Base-by-base conservation (phyloP, 306 rosid genomes). In the Lathyrus sativus region DNA sequence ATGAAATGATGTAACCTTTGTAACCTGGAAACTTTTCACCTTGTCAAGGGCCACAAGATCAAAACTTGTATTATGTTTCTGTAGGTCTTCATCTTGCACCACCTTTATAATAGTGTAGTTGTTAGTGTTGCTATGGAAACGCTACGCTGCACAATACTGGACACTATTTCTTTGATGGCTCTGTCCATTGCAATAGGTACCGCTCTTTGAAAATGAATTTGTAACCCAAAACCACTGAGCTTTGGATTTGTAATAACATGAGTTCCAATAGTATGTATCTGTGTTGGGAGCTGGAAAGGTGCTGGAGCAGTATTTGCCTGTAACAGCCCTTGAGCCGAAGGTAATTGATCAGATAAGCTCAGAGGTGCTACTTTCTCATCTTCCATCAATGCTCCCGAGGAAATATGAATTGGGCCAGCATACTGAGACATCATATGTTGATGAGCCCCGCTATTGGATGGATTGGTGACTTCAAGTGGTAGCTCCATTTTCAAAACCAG, bases 121-220 rank as follows among this genome's bases (percentile, higher is more conserved):
- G 99, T 95, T 78, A 91, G 97, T 48, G 99, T 88, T 35, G 97
- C 99, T 74, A 95, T 95, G 68, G 99, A 95, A 70, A 95, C 97
- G 77, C 95, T 91, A 26, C 99, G 99, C 82, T 90, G 96, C 76
- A 95, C 96, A 63, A 95, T 88, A 57, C 91, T 78, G 63, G 87
- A 13, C 72, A 90, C 96, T 29, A 91, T 95, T 63, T 95, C 96
- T 74, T 88, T 91, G 77, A 95, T 89, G 65, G 99, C 97, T 84
- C 92, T 83, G 67, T 95, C 96, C 97, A 95, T 91, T 24, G 99
- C 97, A 76, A 87, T 71, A 9, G 97, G 97, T 61, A 95, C 97
- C 37, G 74, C 81, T 82, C 99, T 91, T 85, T 90, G 97, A 66
- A 95, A 95, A 84, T 85, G 97, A 54, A 83, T 38, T 45, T 91